phyloP scores from a whole-genome alignment of 2,329 filamentous ascomycete species.

The Bipolaris victoriae region DNA sequence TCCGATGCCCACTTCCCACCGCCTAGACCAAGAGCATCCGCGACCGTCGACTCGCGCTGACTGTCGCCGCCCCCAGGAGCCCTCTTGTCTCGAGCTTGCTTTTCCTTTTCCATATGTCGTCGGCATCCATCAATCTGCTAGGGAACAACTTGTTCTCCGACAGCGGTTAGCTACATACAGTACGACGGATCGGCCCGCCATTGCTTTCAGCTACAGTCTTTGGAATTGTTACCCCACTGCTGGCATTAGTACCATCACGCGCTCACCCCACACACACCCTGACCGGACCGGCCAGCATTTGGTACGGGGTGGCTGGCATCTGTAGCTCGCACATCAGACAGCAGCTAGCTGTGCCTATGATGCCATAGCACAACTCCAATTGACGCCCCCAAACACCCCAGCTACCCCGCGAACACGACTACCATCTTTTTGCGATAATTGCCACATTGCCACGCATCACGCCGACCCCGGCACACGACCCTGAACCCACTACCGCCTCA shows the following conservation, averaged over 20 bases:
- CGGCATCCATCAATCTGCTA: constrained; percentile 37
- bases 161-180: constrained; percentile 40
- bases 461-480: constrained; percentile 19
- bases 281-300: constrained; percentile 14
- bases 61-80: constrained; percentile 27
- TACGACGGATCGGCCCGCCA: constrained; percentile 33
- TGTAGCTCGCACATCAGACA: constrained; percentile 16
- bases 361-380: constrained; percentile 28
- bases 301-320: constrained; percentile 14
- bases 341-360: constrained; percentile 22
- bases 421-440: constrained; percentile 4
- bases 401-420: constrained; percentile 31
- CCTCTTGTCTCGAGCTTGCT: constrained; percentile 21
- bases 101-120: constrained; percentile 46
- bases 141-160: constrained; percentile 48
- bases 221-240: constrained; percentile 37
- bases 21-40: constrained; percentile 31
- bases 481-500: not conserved
- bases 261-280: constrained; percentile 17
- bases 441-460: not conserved
- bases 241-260: constrained; percentile 26
- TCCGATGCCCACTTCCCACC: constrained; percentile 21
- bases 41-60: constrained; percentile 45
- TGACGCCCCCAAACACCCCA: constrained; percentile 18
- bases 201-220: constrained; percentile 29